Percentiles rank a stretch among this genome's conserved stretches.
Conservation (phyloP, 2,329 filamentous ascomycete species). For the Diaporthe vexans region DNA sequence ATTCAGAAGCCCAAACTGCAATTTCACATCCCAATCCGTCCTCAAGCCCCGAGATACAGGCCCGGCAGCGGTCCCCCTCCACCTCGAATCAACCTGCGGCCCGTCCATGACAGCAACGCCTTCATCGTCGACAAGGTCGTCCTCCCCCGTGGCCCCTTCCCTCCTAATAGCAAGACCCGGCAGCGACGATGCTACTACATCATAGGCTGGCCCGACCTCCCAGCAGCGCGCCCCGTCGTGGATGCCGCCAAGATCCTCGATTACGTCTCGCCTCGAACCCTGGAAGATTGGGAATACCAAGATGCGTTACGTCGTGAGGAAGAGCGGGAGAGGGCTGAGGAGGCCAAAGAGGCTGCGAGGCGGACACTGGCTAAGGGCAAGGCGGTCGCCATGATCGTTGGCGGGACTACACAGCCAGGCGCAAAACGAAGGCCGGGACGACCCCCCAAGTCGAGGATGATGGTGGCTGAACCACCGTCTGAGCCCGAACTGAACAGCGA, state of each 20-base stretch:
- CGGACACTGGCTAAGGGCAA: not conserved
- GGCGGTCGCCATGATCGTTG: not conserved
- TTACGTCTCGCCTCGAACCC: conserved; percentile 68
- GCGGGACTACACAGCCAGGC: not conserved
- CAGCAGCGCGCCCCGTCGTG: conserved; percentile 62
- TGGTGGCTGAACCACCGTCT: conserved; percentile 1
- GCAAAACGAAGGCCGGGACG: conserved; percentile 40
- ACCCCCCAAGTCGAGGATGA: conserved; percentile 36
- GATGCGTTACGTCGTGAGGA: conserved; percentile 59
- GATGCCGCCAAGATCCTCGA: conserved; percentile 64
- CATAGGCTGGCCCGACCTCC: conserved; percentile 68
- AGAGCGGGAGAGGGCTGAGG: conserved; percentile 50
- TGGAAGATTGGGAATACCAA: conserved; percentile 70
- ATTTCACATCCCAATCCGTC: conserved; percentile 52
- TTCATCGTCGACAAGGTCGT: conserved; percentile 69
- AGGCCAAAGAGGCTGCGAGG: conserved; percentile 41
- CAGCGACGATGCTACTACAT: conserved; percentile 66
- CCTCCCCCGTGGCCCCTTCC: conserved; percentile 52
- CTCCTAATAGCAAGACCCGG: conserved; percentile 47
- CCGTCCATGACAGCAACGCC: conserved; percentile 65
- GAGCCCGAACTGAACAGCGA: conserved; percentile 39
- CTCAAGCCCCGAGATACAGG: conserved; percentile 54
- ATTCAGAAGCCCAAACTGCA: not conserved
- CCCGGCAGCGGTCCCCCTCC: conserved; percentile 63
- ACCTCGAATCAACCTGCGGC: conserved; percentile 62